phyloP scores from a whole-genome alignment of 2,329 filamentous ascomycete genomes.

The Camillea tinctor region DNA sequence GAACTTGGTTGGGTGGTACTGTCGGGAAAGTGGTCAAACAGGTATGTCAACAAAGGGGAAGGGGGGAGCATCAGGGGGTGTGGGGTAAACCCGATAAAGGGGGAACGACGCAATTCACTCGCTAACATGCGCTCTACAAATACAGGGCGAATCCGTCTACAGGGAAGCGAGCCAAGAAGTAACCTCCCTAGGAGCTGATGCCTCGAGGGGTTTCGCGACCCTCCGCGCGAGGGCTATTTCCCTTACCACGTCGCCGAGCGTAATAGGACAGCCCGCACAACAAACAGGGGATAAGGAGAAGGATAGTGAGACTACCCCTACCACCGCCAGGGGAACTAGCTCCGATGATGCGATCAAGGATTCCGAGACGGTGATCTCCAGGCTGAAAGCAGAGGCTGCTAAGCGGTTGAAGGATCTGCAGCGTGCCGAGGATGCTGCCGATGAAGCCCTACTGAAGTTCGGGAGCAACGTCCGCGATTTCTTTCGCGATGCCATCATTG shows the following conservation, averaged over 20 bases:
- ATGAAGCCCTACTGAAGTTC: conserved; percentile 90
- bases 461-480: conserved; percentile 88
- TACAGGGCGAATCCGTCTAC: conserved; percentile 75
- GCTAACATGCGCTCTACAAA: conserved; percentile 15
- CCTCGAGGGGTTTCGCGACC: conserved; percentile 74
- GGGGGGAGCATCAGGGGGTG: background rate
- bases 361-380: conserved; percentile 67
- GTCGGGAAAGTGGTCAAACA: conserved; percentile 92
- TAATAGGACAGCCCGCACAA: conserved; percentile 26
- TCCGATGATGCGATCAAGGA: conserved; percentile 46
- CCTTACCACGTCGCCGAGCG: conserved; percentile 46
- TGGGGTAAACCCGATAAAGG: background rate
- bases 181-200: conserved; percentile 74
- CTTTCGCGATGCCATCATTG: conserved; percentile 83
- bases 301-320: conserved; percentile 44
- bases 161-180: conserved; percentile 86
- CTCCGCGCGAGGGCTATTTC: conserved; percentile 75
- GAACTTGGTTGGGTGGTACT: conserved; percentile 81
- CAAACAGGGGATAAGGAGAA: conserved; percentile 34
- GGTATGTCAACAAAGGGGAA: conserved; percentile 46
- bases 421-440: conserved; percentile 89
- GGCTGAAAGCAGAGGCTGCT: conserved; percentile 73
- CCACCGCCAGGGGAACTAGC: conserved; percentile 36
- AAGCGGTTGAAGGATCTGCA: conserved; percentile 87
- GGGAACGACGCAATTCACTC: background rate